Evolutionary conservation across 495 filamentous ascomycete genomes (phyloP).

Genomic region (Xylaria curta): DNA sequence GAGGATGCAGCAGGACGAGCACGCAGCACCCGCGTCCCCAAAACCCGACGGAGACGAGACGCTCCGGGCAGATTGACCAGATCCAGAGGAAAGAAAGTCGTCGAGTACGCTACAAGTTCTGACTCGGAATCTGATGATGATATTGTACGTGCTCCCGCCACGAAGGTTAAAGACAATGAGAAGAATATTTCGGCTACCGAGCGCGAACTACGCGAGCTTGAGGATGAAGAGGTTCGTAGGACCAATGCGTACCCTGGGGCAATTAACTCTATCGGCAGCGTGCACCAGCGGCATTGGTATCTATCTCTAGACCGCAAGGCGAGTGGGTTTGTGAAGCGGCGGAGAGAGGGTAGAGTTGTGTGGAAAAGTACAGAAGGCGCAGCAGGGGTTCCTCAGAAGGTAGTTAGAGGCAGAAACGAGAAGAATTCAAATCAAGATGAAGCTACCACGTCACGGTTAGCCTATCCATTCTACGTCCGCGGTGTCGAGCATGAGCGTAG

Average conservation of each 20-base stretch:
- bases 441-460: slow-evolving; percentile 33
- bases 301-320: slow-evolving; percentile 60
- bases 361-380: slow-evolving; percentile 31
- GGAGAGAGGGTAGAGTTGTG: slow-evolving; percentile 30
- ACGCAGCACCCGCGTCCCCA: slow-evolving; percentile 30
- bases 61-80: slow-evolving; percentile 5
- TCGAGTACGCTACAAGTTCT: slow-evolving; percentile 28
- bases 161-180: slow-evolving; percentile 14
- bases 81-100: slow-evolving; percentile 18
- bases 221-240: slow-evolving; percentile 58
- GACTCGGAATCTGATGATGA: slow-evolving; percentile 28
- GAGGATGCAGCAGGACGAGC: slow-evolving; percentile 49
- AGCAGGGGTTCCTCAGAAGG: slow-evolving; percentile 1
- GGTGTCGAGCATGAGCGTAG: slow-evolving; percentile 65
- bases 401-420: slow-evolving; percentile 26
- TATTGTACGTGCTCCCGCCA: slow-evolving; percentile 34
- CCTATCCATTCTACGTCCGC: slow-evolving; percentile 64
- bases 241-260: slow-evolving; percentile 71
- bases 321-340: slow-evolving; percentile 57
- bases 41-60: slow-evolving; percentile 28
- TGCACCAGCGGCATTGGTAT: slow-evolving; percentile 70
- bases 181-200: slow-evolving; percentile 42
- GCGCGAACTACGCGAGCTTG: slow-evolving; percentile 45
- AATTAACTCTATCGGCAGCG: slow-evolving; percentile 64
- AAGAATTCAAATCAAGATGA: slow-evolving; percentile 30